Base-by-base conservation (phyloP, 495 filamentous ascomycete species). In the Staphylotrichum longicolle region DNA sequence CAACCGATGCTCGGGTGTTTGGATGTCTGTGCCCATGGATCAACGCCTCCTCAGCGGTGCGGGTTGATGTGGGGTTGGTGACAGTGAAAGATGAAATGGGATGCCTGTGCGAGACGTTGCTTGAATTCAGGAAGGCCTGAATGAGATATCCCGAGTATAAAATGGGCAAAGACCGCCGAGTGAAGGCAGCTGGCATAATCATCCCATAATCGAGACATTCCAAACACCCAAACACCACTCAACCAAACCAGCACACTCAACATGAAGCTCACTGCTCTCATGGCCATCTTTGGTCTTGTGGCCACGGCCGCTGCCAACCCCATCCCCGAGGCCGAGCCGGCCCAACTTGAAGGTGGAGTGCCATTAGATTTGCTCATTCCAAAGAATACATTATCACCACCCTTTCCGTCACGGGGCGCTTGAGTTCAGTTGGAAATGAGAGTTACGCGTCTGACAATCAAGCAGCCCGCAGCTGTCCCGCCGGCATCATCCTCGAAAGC, bases 401-500 rank as follows among this genome's bases (percentile, higher is more conserved):
- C 20, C 20, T 27, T 27, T 27, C 20, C 20, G 20, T 27, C 1
- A 27, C 1, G 20, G 20, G 20, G 20, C 20, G 1, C 20, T 27
- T 27, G 20, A 27, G 20, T 27, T 39, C 6, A 1, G 1, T 1
- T 10, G 37, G 37, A 39, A 39, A 6, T 39, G 37, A 39, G 37
- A 39, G 10, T 10, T 2, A 50, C 1, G 1, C 9, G 11, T 32
- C 10, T 33, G 30, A 34, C 30, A 10, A 8, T 12, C 30, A 34
- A 8, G 4, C 47, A 50, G 47, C 47, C 47, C 47, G 47, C 9
- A 50, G 10, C 47, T 50, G 47, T 10, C 47, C 47, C 30, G 27
- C 47, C 9, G 47, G 47, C 47, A 34, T 50, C 27, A 50, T 50
- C 27, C 47, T 50, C 47, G 47, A 50, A 27, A 50, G 47, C 30